These are phyloP conservation scores for Sugiyamaella boreocaroliniensis DNA, from an alignment of 805 yeast genomes.

Conservation along the genomic window DNA sequence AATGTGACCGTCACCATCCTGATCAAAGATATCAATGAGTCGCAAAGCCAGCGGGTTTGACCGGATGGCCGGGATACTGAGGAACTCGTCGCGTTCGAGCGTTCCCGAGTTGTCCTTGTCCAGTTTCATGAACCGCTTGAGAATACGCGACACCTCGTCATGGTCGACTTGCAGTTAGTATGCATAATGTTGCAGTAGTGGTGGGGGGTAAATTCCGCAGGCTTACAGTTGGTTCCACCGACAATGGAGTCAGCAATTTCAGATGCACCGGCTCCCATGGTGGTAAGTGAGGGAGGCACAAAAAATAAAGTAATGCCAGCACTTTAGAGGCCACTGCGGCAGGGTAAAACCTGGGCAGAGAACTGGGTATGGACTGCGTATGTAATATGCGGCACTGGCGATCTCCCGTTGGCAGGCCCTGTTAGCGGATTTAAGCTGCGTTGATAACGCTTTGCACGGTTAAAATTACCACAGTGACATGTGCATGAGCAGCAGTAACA, in stretches of 20 bases:
- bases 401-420: too few species aligned
- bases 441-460: too few species aligned
- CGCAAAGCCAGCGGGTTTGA: conserved; percentile 85
- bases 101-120: conserved; percentile 92
- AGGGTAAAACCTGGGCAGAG: not conserved
- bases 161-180: conserved; percentile 48
- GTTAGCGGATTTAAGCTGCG: too few species aligned
- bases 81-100: conserved; percentile 82
- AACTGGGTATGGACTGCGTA: too few species aligned
- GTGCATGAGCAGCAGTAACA: too few species aligned
- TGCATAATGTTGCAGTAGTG: not conserved
- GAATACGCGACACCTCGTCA: conserved; percentile 85
- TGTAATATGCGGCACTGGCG: too few species aligned
- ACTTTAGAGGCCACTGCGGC: not conserved
- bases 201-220: not conserved
- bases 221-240: conserved; percentile 29
- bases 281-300: not conserved
- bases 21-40: conserved; percentile 89
- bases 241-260: conserved; percentile 25
- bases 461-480: too few species aligned
- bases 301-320: too few species aligned
- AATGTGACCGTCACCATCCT: conserved; percentile 85
- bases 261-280: conserved; percentile 22
- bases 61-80: conserved; percentile 87
- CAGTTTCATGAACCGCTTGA: conserved; percentile 89